Conservation (phyloP, 2,329 filamentous ascomycete genomes). For the Camillea tinctor region DNA sequence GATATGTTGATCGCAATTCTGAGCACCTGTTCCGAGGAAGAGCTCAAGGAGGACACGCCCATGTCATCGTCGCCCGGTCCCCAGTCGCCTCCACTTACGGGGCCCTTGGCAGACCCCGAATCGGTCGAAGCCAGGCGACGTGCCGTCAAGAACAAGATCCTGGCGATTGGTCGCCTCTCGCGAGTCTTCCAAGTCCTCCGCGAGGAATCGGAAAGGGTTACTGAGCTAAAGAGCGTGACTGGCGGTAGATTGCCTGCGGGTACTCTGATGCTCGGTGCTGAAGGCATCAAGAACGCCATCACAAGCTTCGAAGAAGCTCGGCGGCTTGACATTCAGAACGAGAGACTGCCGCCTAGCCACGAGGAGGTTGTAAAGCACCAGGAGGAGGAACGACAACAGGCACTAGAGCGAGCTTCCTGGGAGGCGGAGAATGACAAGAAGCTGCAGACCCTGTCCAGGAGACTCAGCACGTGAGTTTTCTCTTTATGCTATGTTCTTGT, state of each 20-base stretch:
- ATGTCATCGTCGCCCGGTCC: slow-evolving; percentile 69
- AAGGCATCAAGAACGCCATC: slow-evolving; percentile 98
- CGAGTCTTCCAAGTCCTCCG: slow-evolving; percentile 97
- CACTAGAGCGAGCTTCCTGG: slow-evolving; percentile 78
- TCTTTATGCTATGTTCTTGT: background rate
- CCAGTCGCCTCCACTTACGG: slow-evolving; percentile 67
- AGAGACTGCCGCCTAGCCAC: slow-evolving; percentile 85
- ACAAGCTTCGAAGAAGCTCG: slow-evolving; percentile 94
- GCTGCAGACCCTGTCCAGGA: slow-evolving; percentile 80
- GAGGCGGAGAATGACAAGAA: slow-evolving; percentile 88
- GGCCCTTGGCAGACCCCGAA: slow-evolving; percentile 64
- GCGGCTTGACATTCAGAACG: slow-evolving; percentile 96
- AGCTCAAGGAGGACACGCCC: slow-evolving; percentile 84
- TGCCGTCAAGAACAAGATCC: slow-evolving; percentile 99
- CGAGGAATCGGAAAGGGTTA: slow-evolving; percentile 95
- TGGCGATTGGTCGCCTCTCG: slow-evolving; percentile 93
- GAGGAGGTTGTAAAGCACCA: slow-evolving; percentile 86
- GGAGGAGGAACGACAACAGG: slow-evolving; percentile 76
- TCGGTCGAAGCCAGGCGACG: slow-evolving; percentile 91
- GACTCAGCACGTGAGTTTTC: slow-evolving; percentile 87
- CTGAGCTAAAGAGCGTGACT: slow-evolving; percentile 94
- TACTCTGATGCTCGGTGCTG: slow-evolving; percentile 95
- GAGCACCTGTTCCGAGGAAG: slow-evolving; percentile 98
- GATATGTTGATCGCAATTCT: slow-evolving; percentile 99
- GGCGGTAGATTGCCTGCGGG: slow-evolving; percentile 90